phyloP scores from a whole-genome alignment of 306 rosid species.

The Prinsepia uniflora region DNA sequence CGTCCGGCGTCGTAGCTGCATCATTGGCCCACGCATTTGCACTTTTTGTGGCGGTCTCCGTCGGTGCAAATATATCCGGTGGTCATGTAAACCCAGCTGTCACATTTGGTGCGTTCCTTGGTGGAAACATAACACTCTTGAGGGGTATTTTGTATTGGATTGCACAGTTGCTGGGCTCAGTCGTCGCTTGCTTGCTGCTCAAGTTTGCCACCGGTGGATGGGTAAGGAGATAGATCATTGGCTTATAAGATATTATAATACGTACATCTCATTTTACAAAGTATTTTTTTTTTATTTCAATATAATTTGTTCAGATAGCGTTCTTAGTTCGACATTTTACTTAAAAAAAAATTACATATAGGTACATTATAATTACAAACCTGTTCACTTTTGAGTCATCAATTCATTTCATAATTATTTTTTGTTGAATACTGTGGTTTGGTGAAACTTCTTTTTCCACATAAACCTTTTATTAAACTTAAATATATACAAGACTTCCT shows the following conservation, averaged over 20 bases:
- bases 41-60: constrained; percentile 67
- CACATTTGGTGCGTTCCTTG: constrained; percentile 72
- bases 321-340: too few relatives aligned
- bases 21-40: constrained; percentile 80
- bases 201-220: constrained; percentile 71
- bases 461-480: too few relatives aligned
- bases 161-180: constrained; percentile 75
- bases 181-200: constrained; percentile 71
- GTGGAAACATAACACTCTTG: constrained; percentile 68
- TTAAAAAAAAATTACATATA: too few relatives aligned
- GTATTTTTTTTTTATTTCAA: too few relatives aligned
- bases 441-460: too few relatives aligned
- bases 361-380: too few relatives aligned
- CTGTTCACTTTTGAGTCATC: too few relatives aligned
- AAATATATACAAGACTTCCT: too few relatives aligned
- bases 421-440: too few relatives aligned
- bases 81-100: constrained; percentile 92
- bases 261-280: too few relatives aligned
- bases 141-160: constrained; percentile 67
- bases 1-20: constrained; percentile 59
- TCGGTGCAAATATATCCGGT: constrained; percentile 77
- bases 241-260: neutral
- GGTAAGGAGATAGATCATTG: constrained; percentile 27
- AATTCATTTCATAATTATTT: too few relatives aligned
- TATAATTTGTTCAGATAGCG: too few relatives aligned